Base-by-base conservation (phyloP, 2,329 filamentous ascomycete species). In the Ciborinia camelliae region DNA sequence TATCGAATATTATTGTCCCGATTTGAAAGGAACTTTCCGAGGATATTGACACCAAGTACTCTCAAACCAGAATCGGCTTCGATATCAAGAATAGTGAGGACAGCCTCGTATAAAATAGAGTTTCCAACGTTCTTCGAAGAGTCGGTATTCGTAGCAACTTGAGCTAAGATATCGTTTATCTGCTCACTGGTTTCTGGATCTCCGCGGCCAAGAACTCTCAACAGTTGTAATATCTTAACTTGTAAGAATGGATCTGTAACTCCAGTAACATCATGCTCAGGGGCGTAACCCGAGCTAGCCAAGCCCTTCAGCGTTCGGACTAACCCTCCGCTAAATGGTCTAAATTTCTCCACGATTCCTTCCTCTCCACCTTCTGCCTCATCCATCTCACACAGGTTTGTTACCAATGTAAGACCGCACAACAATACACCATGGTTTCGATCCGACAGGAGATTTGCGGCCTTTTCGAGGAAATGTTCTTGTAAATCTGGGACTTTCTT, bases 1-100 rank as follows among this genome's bases (percentile, higher is more conserved):
- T 99, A 99, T 77, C 95, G 90, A 73, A 99, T 99, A 76, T 99
- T 99, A 82, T 99, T 99, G 79, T 99, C 95, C 72, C 94, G 89
- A 81, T 99, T 99, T n/a, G 93, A 89, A 68, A 99, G 80, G 79
- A 99, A 99, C 76, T 98, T 99, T 76, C 96, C 95, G 30, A 99
- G 86, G 70, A 99, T 99, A 76, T 99, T 99, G 71, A 99, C 95
- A 73, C 95, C 95, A 32, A 99, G 84, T 28, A 99, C 95, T 59
- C 96, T 85, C 68, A 99, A 80, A 43, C 95, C 94, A 12, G 95
- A 97, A 75, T 99, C 96, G 28, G 95, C 96, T 77, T 99, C 95
- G 62, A 99, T 98, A 71, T 99, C 95, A 57, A 99, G 86, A 70
- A 99, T 99, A 0, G 95, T 99, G 51, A 95, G 87, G 45, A 99